Conservation (phyloP, 1,284 basidiomycete genomes). For the Anthracocystis panici-leucophaei region DNA sequence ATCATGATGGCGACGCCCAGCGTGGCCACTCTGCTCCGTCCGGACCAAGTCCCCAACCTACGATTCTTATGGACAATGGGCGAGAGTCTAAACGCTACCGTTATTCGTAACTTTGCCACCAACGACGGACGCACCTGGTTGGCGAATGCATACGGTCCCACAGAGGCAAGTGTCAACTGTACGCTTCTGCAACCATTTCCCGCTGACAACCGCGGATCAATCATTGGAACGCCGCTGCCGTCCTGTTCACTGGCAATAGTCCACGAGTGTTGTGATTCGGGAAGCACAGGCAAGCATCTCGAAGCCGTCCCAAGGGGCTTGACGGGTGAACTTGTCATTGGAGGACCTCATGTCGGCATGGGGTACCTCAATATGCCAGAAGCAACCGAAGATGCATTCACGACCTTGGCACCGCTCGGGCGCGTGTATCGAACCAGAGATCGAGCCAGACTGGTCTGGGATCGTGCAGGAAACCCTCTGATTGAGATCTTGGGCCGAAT, state of each 20-base stretch:
- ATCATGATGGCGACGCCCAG: slow-evolving; percentile 48
- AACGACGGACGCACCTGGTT: slow-evolving; percentile 5
- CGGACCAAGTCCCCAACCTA: slow-evolving; percentile 14
- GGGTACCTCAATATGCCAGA: slow-evolving; percentile 27
- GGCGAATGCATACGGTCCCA: slow-evolving; percentile 37
- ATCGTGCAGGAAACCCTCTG: slow-evolving; percentile 11
- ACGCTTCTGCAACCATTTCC: slow-evolving; percentile 29
- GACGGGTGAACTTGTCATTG: slow-evolving; percentile 31
- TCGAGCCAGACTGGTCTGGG: slow-evolving; percentile 27
- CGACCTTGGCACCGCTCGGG: slow-evolving; percentile 10
- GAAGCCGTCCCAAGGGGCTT: slow-evolving; percentile 11
- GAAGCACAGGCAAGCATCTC: neutral
- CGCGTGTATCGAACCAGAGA: slow-evolving; percentile 27
- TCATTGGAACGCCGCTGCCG: slow-evolving; percentile 24
- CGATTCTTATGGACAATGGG: slow-evolving; percentile 38
- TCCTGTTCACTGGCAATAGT: slow-evolving; percentile 29
- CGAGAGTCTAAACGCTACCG: slow-evolving; percentile 19
- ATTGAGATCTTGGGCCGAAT: slow-evolving; percentile 37
- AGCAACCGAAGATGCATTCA: slow-evolving; percentile 19
- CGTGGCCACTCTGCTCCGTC: slow-evolving; percentile 23
- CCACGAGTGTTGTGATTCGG: neutral
- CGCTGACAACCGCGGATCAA: slow-evolving; percentile 22
- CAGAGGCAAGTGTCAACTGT: slow-evolving; percentile 36
- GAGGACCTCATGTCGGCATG: slow-evolving; percentile 28
- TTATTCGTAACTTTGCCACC: slow-evolving; percentile 24